Evolutionary conservation across 2,329 filamentous ascomycete species (phyloP), one percentile per base, ranked within the genome.

Genomic region (Onygenales sp.): DNA sequence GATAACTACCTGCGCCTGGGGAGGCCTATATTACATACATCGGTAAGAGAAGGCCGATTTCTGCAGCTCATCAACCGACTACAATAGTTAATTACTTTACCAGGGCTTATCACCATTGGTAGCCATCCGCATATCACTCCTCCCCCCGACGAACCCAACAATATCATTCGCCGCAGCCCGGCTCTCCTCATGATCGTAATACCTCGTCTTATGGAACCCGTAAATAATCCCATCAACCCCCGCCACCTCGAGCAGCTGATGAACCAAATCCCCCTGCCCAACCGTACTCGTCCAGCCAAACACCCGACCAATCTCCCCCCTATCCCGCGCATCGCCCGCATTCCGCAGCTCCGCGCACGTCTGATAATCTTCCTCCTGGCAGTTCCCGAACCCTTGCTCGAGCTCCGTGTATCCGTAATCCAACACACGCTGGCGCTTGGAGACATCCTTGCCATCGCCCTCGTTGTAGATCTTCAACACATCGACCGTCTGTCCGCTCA

Each of bases 171-270:
- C 55, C 36, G 57, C 50, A 38, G 27, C 13, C 45, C 31, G 32
- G 33, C 35, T 54, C n/a, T 55, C 50, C 32, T 45, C 8, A 33
- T 33, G 27, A 13, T 51, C 36, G 33, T 56, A 43, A 51, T 52
- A 56, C 2, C 54, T 51, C 27, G 48, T 48, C 10, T 9, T 42
- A 35, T 10, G 17, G 43, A 54, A 59, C 31, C 57, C 57, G 42
- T 59, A 59, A 44, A 59, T 59, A 41, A 57, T 54, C 21, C 57
- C 55, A 51, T 59, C 57, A 39, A 59, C 55, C 13, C 41, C 21
- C n/a, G 57, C 55, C 14, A 32, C 21, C 32, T 51, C 51, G 31
- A 59, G 47, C 36, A 58, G 41, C 32, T 47, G 4, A 33, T 49
- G 39, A 38, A 56, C 54, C 43, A 48, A 51, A n/a, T 53, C 35